Evolutionary conservation across 179 eudicot genomes (phyloP).

Genomic region (Kewa caespitosa): DNA sequence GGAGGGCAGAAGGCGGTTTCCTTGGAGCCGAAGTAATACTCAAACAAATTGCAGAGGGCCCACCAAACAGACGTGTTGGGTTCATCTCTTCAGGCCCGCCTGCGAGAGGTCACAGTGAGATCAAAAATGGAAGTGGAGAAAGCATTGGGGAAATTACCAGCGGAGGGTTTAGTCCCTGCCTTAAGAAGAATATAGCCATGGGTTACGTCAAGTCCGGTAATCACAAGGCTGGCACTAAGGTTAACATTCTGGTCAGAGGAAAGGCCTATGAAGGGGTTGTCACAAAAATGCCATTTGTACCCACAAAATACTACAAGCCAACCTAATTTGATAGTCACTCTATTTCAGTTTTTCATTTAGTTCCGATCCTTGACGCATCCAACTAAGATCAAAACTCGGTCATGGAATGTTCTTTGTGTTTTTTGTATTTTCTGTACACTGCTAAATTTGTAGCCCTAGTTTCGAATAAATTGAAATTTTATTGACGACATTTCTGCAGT

Average conservation of each 20-base stretch:
- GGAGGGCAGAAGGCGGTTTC: slow-evolving; percentile 89
- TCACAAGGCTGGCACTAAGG: slow-evolving; percentile 86
- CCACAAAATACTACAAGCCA: slow-evolving; percentile 90
- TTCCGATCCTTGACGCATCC: slow-evolving; percentile 11
- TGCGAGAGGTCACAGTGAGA: slow-evolving; percentile 90
- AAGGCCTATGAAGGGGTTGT: slow-evolving; percentile 73
- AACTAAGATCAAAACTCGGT: slow-evolving; percentile 2
- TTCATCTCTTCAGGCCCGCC: slow-evolving; percentile 84
- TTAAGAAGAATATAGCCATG: slow-evolving; percentile 97
- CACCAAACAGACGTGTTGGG: slow-evolving; percentile 70
- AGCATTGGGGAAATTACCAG: slow-evolving; percentile 88
- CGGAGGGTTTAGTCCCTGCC: slow-evolving; percentile 96
- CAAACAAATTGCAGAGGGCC: slow-evolving; percentile 81
- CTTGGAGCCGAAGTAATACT: slow-evolving; percentile 90
- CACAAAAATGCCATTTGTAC: slow-evolving; percentile 96
- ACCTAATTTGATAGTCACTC: slow-evolving; percentile 25
- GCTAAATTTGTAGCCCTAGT: slow-evolving; percentile 19
- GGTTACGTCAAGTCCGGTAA: slow-evolving; percentile 87
- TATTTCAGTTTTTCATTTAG: not conserved
- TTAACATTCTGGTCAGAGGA: slow-evolving; percentile 69
- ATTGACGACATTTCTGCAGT: no score
- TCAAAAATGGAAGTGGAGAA: slow-evolving; percentile 70
- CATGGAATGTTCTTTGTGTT: slow-evolving; percentile 7
- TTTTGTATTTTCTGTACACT: slow-evolving; percentile 21
- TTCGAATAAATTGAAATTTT: no score